These are phyloP conservation scores for Porphyrellus cyaneotinctus DNA, from an alignment of 768 basidiomycete species.

Conservation along the genomic window DNA sequence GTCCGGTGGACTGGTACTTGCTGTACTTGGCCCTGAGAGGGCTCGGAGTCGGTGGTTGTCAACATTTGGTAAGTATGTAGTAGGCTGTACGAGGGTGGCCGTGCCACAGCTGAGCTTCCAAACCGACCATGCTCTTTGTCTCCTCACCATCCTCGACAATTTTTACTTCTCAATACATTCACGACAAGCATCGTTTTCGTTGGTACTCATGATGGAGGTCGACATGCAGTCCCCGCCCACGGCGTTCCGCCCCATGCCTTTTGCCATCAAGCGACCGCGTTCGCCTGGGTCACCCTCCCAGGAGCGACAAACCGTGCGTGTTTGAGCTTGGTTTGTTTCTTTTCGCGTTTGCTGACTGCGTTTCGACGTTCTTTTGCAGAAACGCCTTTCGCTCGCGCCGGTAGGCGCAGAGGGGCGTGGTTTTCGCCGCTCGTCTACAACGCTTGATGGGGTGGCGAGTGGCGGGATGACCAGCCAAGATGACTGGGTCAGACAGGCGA, in stretches of 20 bases:
- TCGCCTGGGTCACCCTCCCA: conserved; percentile 50
- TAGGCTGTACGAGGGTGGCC: background rate
- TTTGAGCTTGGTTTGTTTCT: background rate
- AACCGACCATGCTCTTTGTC: background rate
- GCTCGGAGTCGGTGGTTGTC: too few species aligned
- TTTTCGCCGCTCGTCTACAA: conserved; percentile 31
- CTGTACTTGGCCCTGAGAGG: too few species aligned
- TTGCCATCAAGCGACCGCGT: conserved; percentile 50
- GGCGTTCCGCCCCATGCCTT: conserved; percentile 37
- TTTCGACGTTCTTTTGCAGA: conserved; percentile 43
- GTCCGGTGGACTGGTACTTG: too few species aligned
- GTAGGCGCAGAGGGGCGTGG: conserved; percentile 23
- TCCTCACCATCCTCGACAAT: background rate
- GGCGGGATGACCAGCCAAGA: conserved; percentile 46
- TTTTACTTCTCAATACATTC: too few species aligned
- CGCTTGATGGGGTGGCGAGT: conserved; percentile 12
- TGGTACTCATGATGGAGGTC: conserved; percentile 61
- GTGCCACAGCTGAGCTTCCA: background rate
- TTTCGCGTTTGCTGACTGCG: background rate
- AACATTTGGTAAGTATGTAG: too few species aligned
- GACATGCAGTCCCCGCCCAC: conserved; percentile 46
- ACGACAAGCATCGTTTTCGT: too few species aligned
- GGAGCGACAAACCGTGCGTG: conserved; percentile 53
- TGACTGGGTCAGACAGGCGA: conserved; percentile 74
- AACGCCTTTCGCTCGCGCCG: conserved; percentile 49